These are phyloP conservation scores for Cafeteria roenbergensis DNA, from an alignment of 108 stramenopile genomes.

Conservation along the genomic window DNA sequence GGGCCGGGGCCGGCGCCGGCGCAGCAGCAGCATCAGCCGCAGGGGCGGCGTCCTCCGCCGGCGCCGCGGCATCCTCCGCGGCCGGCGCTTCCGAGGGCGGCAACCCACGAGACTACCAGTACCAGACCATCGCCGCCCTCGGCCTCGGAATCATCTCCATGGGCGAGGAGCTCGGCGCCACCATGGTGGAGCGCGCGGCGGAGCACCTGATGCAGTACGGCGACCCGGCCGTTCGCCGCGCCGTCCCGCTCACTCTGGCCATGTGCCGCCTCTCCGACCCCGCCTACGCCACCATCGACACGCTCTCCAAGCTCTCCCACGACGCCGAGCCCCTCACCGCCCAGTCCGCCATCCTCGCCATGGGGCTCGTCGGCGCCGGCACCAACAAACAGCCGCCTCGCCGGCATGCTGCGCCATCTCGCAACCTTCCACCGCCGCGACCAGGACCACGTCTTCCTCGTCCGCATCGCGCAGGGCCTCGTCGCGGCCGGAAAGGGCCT, in stretches of 20 bases:
- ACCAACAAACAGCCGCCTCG: constrained; percentile 96
- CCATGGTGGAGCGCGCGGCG: constrained; percentile 89
- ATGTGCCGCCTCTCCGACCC: constrained; percentile 82
- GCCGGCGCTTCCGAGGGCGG: no score
- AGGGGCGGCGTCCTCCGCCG: no score
- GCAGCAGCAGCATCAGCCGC: no score
- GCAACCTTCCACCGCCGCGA: constrained; percentile 92
- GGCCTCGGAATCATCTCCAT: constrained; percentile 88
- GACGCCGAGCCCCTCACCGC: constrained; percentile 84
- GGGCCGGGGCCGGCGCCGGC: no score
- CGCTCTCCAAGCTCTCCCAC: constrained; percentile 86
- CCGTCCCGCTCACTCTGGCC: constrained; percentile 85
- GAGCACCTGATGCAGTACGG: constrained; percentile 98
- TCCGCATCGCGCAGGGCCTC: constrained; percentile 93
- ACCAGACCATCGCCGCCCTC: constrained; percentile 75
- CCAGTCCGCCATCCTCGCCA: constrained; percentile 77
- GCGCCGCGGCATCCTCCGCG: no score
- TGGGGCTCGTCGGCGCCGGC: constrained; percentile 90
- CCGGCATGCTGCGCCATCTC: constrained; percentile 82
- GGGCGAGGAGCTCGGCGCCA: constrained; percentile 90
- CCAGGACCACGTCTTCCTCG: constrained; percentile 82
- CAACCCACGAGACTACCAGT: neutral
- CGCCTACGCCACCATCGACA: constrained; percentile 88
- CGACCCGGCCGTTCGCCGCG: constrained; percentile 86
- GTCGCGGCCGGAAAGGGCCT: constrained; percentile 97